Evolutionary conservation across 2,329 filamentous ascomycete genomes (phyloP), one percentile per base, ranked within the genome.

Genomic region (Alternaria novae-zelandiae): DNA sequence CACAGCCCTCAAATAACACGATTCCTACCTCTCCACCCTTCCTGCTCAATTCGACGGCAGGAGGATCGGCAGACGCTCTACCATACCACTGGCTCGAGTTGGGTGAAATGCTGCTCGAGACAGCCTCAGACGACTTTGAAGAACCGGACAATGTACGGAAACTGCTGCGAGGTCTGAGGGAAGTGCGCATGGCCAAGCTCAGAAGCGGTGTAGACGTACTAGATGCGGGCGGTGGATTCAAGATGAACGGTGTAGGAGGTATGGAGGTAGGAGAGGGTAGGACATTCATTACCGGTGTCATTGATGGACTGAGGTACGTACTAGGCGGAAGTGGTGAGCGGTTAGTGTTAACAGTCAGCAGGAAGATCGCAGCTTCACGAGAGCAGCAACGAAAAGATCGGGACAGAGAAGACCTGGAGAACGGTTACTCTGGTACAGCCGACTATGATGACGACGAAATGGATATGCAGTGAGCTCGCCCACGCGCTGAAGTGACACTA

Each of bases 81-180:
- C 96, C 96, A 0, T 98, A 97, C 78, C 95, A 98, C 82, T 99
- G 95, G 94, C 87, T 97, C 45, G 96, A 98, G 81, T 83, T 98
- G 9, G 90, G 91, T 17, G 94, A 97, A 80, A 89, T 96, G 77
- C 84, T 99, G 49, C 87, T 99, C 3, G 91, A 94, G 50, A 91
- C 93, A 59, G 94, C 94, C 5, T 86, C 88, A 25, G 94, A 97
- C 79, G 94, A 97, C 78, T 87, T 98, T 54, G 86, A 88, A 36
- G 84, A 91, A 25, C 86, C 92, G 3, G 90, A 94, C 69, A 88
- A 90, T 69, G 90, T 96, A 8, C 85, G 94, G 7, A 87, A 91
- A 25, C 78, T 97, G 63, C 78, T 97, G 64, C 85, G 94, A 57
- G 94, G 97, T 75, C 79, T 98, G 68, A 86, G 94, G 57, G 95